Evolutionary conservation across 2,329 filamentous ascomycete species (phyloP).

Genomic region (Aspergillus floridensis): DNA sequence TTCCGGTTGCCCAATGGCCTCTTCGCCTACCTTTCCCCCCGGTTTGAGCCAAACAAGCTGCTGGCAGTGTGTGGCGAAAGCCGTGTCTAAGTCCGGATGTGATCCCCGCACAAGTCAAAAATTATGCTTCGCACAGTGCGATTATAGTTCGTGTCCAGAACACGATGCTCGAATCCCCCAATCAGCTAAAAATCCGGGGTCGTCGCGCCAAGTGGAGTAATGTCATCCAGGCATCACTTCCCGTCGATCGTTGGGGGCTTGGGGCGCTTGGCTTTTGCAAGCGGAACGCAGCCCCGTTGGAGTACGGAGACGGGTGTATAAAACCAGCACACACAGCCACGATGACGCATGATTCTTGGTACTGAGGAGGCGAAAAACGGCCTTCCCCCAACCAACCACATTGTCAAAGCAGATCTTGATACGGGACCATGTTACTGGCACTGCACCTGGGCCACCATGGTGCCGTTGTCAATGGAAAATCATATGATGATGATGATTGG

Average conservation of each 20-base stretch:
- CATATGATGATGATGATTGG: constrained; percentile 3
- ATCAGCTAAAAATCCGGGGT: not conserved
- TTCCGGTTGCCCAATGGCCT: not conserved
- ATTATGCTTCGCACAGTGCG: not conserved
- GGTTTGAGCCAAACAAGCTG: not conserved
- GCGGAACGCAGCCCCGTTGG: not conserved
- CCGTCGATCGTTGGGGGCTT: not conserved
- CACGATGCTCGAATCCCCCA: not conserved
- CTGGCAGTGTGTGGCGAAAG: not conserved
- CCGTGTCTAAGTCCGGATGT: not conserved
- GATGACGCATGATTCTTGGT: not conserved
- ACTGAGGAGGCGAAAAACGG: not conserved
- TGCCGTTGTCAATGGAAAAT: not conserved
- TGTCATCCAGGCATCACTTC: not conserved
- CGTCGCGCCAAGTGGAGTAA: not conserved
- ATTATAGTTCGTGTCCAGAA: no score
- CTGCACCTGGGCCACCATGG: not conserved
- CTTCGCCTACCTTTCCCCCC: not conserved
- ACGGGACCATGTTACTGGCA: not conserved
- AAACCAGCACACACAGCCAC: not conserved
- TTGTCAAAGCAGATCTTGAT: not conserved
- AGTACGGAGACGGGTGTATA: no score
- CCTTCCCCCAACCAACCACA: not conserved
- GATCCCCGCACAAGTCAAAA: not conserved
- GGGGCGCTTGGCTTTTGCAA: not conserved